phyloP scores from a whole-genome alignment of 1,284 basidiomycete genomes.

The Trichosporon asahii region DNA sequence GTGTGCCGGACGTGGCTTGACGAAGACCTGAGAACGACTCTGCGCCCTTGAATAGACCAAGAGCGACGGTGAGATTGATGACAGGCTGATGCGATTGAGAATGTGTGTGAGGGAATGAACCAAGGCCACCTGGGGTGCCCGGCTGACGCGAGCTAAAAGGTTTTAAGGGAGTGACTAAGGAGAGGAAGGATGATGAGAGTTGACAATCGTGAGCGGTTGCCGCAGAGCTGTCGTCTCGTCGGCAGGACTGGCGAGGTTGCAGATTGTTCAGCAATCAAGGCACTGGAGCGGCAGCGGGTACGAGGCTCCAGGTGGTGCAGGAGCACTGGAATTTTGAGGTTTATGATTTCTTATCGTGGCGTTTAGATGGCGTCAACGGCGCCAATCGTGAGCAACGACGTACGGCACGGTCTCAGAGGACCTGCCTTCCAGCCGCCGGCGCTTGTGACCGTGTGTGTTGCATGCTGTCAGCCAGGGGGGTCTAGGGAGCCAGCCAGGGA shows the following conservation, averaged over 20 bases:
- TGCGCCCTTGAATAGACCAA: not conserved
- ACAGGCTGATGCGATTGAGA: not conserved
- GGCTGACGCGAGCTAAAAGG: not conserved
- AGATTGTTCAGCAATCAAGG: not conserved
- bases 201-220: not conserved
- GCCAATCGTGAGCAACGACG: slow-evolving; percentile 1
- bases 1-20: not conserved
- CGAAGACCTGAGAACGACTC: not conserved
- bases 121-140: not conserved
- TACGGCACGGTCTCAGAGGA: not conserved
- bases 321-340: not conserved
- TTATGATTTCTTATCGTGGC: slow-evolving; percentile 8
- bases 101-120: not conserved
- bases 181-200: not conserved
- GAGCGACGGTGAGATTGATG: not conserved
- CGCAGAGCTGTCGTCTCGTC: too few species aligned
- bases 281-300: not conserved
- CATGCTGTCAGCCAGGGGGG: not conserved
- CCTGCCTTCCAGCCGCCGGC: not conserved
- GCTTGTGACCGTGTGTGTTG: not conserved
- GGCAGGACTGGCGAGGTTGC: not conserved
- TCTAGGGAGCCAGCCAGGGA: not conserved
- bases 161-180: not conserved
- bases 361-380: slow-evolving; percentile 11
- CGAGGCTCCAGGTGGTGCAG: not conserved